A percentile compares a stretch with the other conserved stretches of the same genome.
These are phyloP conservation scores for Sarocladium oryzae DNA, from an alignment of 2,329 filamentous ascomycete genomes.

Conservation along the genomic window DNA sequence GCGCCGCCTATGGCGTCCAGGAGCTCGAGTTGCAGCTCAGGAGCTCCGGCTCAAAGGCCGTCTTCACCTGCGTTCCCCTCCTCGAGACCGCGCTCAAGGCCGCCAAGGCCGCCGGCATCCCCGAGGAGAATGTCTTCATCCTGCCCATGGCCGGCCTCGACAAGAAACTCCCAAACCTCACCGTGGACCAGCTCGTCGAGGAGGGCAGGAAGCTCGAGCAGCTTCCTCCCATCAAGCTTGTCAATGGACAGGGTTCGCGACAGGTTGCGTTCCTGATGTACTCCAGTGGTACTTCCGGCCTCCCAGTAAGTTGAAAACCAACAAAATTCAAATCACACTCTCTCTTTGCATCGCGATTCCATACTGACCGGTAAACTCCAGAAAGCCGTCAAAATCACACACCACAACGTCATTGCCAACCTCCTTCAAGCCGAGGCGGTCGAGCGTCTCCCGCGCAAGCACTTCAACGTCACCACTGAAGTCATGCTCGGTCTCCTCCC, in stretches of 20 bases:
- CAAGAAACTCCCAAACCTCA: constrained; percentile 31
- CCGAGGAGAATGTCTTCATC: constrained; percentile 59
- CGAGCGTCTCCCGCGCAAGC: constrained; percentile 38
- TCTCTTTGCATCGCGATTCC: no score
- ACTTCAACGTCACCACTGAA: constrained; percentile 28
- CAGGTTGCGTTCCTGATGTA: constrained; percentile 74
- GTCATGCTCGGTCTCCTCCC: constrained; percentile 63
- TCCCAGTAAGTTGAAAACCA: constrained; percentile 64
- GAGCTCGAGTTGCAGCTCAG: constrained; percentile 69
- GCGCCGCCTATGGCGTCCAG: constrained; percentile 62
- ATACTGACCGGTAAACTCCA: constrained; percentile 22
- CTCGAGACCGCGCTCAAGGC: constrained; percentile 59
- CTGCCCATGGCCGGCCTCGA: constrained; percentile 58
- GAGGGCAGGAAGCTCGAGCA: constrained; percentile 49
- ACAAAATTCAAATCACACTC: no score
- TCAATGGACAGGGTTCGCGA: constrained; percentile 56
- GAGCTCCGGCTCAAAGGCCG: constrained; percentile 59
- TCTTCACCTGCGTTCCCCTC: constrained; percentile 67
- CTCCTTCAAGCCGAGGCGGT: constrained; percentile 53
- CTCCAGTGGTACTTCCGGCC: constrained; percentile 71
- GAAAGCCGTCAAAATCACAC: constrained; percentile 82
- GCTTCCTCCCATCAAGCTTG: constrained; percentile 52
- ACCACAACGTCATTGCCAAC: constrained; percentile 73
- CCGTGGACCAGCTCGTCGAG: constrained; percentile 56
- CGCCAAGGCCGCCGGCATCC: constrained; percentile 55